Base-by-base conservation (phyloP, 768 basidiomycete species). In the Lentinula sp. region DNA sequence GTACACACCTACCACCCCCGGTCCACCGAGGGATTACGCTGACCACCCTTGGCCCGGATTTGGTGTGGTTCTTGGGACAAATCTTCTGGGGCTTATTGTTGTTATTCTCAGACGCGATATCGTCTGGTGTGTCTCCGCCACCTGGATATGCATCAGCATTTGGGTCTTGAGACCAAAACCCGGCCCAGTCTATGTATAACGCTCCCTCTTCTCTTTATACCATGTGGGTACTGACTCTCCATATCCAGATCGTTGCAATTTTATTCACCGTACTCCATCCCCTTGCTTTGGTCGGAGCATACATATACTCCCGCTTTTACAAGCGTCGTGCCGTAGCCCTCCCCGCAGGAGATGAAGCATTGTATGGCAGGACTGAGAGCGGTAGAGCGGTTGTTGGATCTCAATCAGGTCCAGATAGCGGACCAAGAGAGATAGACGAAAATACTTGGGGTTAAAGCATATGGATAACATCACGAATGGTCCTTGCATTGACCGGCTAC, bases 31-130 rank as follows among this genome's bases (percentile, higher is more conserved):
- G 52, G 79, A 88, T 63, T 85, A 85, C 43, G 74, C 70, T 1
- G 81, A 79, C 55, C 82, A 90, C 63, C 78, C 85, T 0, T 93
- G 88, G 85, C 77, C 86, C 0, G 93, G 88, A 0, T 86, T 95
- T 49, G 85, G 81, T 2, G 83, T 87, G 20, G 74, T 93, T 32
- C 74, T 87, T 8, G 78, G 78, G 7, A 83, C 86, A 3, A 93
- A 95, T 68, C 41, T 84, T 46, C 60, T 84, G 62, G 82, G 82
- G 2, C 66, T 90, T 0, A 37, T 85, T 39, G 79, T 89, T 35
- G 70, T 91, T 41, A 66, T 80, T 2, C n/a, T 81, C 1, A 76
- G 85, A 1, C 75, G 81, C 2, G 91, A 93, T 66, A 72, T 92
- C 53, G 86, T 91, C 0, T 91, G 88, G 88, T 84, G 85, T 39